These are phyloP conservation scores for Cytidiella melzeri DNA, from an alignment of 768 basidiomycete genomes.

Conservation along the genomic window DNA sequence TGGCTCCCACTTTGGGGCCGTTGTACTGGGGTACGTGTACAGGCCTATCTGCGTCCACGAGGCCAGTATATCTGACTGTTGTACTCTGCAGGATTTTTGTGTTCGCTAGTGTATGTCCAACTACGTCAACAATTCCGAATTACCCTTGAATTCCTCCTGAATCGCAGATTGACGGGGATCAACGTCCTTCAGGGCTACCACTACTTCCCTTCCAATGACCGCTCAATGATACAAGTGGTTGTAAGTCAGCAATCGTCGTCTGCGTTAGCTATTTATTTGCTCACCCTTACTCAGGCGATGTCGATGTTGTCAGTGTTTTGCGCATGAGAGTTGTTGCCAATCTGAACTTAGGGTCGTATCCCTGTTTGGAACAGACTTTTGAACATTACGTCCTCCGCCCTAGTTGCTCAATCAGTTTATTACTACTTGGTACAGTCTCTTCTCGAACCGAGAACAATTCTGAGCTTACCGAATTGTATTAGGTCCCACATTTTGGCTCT, in stretches of 20 bases:
- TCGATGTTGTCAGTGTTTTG: constrained; percentile 7
- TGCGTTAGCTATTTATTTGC: not conserved
- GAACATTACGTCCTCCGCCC: constrained; percentile 33
- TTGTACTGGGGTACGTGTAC: constrained; percentile 11
- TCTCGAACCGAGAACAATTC: too few species aligned
- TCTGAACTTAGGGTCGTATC: not conserved
- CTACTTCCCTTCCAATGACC: constrained; percentile 33
- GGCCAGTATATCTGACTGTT: too few species aligned
- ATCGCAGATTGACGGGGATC: constrained; percentile 32
- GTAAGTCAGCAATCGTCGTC: constrained; percentile 18
- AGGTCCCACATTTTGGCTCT: constrained; percentile 42
- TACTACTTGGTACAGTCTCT: constrained; percentile 36
- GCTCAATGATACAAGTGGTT: constrained; percentile 22
- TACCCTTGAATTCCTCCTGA: not conserved
- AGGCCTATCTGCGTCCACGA: too few species aligned
- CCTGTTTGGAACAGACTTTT: constrained; percentile 19
- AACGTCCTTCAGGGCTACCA: constrained; percentile 36
- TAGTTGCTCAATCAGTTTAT: constrained; percentile 39
- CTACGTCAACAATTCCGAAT: too few species aligned
- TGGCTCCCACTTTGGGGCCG: constrained; percentile 8
- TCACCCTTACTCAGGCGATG: constrained; percentile 9
- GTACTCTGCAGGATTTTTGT: constrained; percentile 8
- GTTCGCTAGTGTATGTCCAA: constrained; percentile 7
- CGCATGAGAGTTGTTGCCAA: not conserved
- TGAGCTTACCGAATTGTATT: not conserved